Conservation (phyloP, 1,284 basidiomycete genomes). For the Ceratobasidium sp. region DNA sequence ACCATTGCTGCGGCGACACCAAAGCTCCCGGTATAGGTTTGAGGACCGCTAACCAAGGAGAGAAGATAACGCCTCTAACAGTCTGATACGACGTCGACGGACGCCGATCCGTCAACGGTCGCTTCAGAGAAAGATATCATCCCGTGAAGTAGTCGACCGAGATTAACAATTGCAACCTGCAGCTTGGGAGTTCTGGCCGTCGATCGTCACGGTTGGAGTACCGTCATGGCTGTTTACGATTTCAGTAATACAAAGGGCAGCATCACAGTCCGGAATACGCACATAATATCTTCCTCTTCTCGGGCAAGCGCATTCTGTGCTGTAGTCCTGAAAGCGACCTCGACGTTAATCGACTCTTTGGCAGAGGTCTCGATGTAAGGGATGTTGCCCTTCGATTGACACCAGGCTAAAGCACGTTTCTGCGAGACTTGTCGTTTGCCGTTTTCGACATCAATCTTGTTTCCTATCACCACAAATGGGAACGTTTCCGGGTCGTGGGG, state of each 20-base stretch:
- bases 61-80: too few relatives aligned
- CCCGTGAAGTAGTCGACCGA: too few relatives aligned
- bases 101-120: too few relatives aligned
- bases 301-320: constrained; percentile 99
- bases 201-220: constrained; percentile 97
- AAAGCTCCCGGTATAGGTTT: too few relatives aligned
- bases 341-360: constrained; percentile 99
- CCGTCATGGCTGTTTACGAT: constrained; percentile 90
- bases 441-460: constrained; percentile 99
- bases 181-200: constrained; percentile 90
- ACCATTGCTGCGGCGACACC: too few relatives aligned
- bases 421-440: constrained; percentile 97
- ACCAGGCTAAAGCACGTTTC: constrained; percentile 99
- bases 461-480: constrained; percentile 98
- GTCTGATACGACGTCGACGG: too few relatives aligned
- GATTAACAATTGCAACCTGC: constrained; percentile 89
- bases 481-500: constrained; percentile 99
- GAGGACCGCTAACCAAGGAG: too few relatives aligned
- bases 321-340: constrained; percentile 99
- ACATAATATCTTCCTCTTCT: constrained; percentile 82
- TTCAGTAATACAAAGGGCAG: neutral
- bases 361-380: constrained; percentile 99
- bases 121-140: too few relatives aligned
- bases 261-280: constrained; percentile 16
- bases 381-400: constrained; percentile 98